Evolutionary conservation across 2,329 filamentous ascomycete species (phyloP).

Genomic region (Huntiella omanensis): DNA sequence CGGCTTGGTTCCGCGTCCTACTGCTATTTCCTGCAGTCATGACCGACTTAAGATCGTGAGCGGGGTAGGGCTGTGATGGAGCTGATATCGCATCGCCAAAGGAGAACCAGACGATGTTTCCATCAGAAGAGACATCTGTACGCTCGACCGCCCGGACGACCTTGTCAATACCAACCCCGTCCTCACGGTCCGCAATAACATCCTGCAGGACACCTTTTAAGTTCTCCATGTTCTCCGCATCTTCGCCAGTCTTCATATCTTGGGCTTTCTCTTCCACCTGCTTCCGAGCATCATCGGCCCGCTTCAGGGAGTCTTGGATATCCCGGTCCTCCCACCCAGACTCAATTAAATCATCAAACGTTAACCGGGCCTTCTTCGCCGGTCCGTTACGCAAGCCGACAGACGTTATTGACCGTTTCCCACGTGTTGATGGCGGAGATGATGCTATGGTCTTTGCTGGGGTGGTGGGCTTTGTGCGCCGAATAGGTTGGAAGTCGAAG

Average conservation of each 20-base stretch:
- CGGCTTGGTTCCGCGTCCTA: too few relatives aligned
- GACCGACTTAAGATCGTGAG: too few relatives aligned
- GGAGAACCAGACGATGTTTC: constrained; percentile 4
- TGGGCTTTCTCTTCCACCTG: background rate
- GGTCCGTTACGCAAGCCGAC: background rate
- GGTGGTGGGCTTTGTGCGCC: background rate
- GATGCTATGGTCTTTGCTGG: background rate
- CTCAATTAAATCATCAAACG: constrained; percentile 4
- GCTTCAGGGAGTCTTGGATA: background rate
- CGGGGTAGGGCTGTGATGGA: constrained; percentile 34
- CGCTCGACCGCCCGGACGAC: constrained; percentile 7
- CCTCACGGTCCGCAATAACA: constrained; percentile 7
- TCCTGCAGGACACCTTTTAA: constrained; percentile 5
- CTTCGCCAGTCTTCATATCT: background rate
- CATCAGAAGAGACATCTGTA: background rate
- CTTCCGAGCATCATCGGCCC: background rate
- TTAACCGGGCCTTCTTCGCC: background rate
- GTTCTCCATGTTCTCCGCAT: background rate
- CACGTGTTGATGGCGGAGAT: background rate
- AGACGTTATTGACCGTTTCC: background rate
- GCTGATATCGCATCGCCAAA: background rate
- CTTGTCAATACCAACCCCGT: constrained; percentile 10
- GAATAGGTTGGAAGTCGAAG: constrained; percentile 27
- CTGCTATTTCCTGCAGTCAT: too few relatives aligned
- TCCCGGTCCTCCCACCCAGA: constrained; percentile 4